Evolutionary conservation across 371 early-diverging fungal genomes (phyloP).

Genomic region (Mucor velutinosus): DNA sequence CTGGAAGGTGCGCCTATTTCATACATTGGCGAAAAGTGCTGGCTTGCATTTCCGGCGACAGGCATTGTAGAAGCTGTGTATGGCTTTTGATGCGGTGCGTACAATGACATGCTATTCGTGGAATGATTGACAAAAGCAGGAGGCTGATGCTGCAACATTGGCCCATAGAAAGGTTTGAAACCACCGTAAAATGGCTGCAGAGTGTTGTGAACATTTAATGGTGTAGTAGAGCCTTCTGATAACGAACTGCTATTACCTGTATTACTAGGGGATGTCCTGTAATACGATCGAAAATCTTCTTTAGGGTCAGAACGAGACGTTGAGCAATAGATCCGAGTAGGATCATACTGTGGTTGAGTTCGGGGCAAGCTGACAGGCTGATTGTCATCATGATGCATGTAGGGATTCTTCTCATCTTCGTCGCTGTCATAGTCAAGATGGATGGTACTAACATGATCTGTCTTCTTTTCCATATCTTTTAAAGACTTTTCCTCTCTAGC

Average conservation of each 20-base stretch:
- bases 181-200: not conserved
- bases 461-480: not conserved
- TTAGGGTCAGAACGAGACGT: not conserved
- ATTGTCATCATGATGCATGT: not conserved
- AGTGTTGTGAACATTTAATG: not conserved
- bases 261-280: not conserved
- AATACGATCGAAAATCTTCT: not conserved
- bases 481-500: not conserved
- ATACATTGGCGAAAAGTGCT: not conserved
- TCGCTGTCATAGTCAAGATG: not conserved
- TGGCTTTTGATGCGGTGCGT: not conserved
- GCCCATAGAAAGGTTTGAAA: not conserved
- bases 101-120: not conserved
- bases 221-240: not conserved
- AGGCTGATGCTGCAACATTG: not conserved
- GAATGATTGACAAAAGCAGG: not conserved
- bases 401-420: not conserved
- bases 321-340: not conserved
- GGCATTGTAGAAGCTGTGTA: not conserved
- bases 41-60: not conserved
- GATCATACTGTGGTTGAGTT: not conserved
- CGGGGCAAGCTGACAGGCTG: not conserved
- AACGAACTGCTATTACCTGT: not conserved
- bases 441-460: not conserved
- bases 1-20: not conserved